Conservation (phyloP, 2,329 filamentous ascomycete species). For the Sordariomycetes sp. region DNA sequence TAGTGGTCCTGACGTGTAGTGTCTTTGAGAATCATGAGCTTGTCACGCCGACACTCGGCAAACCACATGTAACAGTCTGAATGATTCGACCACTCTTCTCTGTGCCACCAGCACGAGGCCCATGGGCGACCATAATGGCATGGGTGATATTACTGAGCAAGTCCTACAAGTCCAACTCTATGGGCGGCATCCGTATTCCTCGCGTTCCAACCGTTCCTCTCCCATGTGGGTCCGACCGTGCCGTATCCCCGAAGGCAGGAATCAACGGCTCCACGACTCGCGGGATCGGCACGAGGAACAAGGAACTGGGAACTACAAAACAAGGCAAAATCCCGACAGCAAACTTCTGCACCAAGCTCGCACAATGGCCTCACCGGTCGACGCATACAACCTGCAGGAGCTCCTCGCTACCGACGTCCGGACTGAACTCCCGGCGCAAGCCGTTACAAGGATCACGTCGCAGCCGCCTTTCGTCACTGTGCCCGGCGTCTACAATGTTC, state of each 20-base stretch:
- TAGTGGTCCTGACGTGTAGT: no score
- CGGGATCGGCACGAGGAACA: no score
- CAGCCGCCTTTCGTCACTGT: slow-evolving; percentile 34
- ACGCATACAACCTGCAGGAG: neutral
- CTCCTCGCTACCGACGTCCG: neutral
- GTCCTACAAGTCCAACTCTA: neutral
- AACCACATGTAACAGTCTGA: no score
- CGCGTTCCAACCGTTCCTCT: neutral
- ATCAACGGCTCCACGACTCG: no score
- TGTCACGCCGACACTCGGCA: no score
- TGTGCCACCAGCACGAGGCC: no score
- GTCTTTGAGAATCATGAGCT: no score
- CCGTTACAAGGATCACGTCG: neutral
- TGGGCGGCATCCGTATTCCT: neutral
- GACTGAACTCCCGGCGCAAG: neutral
- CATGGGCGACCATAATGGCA: no score
- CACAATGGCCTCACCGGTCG: neutral
- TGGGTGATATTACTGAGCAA: no score
- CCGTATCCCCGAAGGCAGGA: no score
- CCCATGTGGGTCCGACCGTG: neutral
- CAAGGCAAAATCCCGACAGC: neutral
- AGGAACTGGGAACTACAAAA: no score
- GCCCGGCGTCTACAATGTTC: slow-evolving; percentile 52
- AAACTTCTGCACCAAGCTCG: neutral
- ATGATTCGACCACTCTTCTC: no score